Conservation (phyloP, 306 rosid species). For the Echinosophora koreensis region DNA sequence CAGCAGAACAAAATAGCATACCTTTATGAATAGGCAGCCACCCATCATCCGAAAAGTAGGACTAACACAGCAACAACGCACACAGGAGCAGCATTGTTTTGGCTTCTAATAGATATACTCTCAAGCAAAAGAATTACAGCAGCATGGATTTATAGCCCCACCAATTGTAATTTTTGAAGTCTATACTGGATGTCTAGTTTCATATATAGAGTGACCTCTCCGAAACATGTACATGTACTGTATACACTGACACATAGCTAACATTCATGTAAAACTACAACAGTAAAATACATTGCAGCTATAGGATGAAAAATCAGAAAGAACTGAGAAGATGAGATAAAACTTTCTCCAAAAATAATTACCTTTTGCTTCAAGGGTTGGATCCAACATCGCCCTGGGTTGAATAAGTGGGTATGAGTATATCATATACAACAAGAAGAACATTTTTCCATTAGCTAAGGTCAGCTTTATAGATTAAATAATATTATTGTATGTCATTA, state of each 20-base stretch:
- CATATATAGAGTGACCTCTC: constrained; percentile 22
- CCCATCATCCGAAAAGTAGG: too few relatives aligned
- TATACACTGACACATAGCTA: constrained; percentile 13
- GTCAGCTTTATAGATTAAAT: too few relatives aligned
- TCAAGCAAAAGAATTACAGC: too few relatives aligned
- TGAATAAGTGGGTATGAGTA: constrained; percentile 30
- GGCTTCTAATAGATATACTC: too few relatives aligned
- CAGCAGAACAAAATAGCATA: too few relatives aligned
- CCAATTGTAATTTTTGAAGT: constrained; percentile 14
- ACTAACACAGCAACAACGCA: too few relatives aligned
- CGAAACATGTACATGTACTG: constrained; percentile 21
- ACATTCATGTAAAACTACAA: constrained; percentile 41
- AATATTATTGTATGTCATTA: not conserved
- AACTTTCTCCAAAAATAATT: constrained; percentile 30
- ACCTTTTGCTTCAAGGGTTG: not conserved
- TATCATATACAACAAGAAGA: not conserved
- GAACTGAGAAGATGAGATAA: not conserved
- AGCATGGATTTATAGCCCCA: too few relatives aligned
- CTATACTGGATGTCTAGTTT: constrained; percentile 6
- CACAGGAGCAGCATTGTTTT: too few relatives aligned
- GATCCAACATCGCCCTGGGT: not conserved
- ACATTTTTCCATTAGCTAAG: too few relatives aligned
- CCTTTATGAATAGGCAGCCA: too few relatives aligned
- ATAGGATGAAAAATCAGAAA: constrained; percentile 22
- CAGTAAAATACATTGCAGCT: constrained; percentile 12